Evolutionary conservation across 768 basidiomycete genomes (phyloP), one percentile per base, ranked within the genome.

Genomic region (Trametes maxima): DNA sequence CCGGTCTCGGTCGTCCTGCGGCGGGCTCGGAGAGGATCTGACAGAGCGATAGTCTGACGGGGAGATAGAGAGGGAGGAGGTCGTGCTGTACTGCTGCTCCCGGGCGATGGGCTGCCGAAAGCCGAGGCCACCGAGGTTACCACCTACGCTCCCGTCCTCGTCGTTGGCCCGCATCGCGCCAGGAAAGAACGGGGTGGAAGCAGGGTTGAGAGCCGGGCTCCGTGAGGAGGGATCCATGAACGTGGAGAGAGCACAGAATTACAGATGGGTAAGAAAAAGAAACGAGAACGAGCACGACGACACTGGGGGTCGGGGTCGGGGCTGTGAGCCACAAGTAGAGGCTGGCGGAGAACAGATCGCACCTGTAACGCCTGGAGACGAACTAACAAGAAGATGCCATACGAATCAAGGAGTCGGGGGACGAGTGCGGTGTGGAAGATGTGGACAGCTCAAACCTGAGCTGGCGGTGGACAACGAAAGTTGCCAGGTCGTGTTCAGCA

Each of bases 161-260:
- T 86, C 86, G 68, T 70, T 77, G 66, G 78, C 70, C 65, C 85
- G 85, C 67, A 84, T 68, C 69, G 79, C 82, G 56, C 88, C 88
- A 63, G 91, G 91, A 73, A 91, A 91, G 82, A 93, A 93, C 52
- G 91, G 91, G 72, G 86, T 86, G 60, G 90, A 93, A 63, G 89
- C 81, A 65, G 91, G 90, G 75, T 92, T 92, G 68, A 92, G 78
- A 61, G 88, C 81, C 69, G 84, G 87, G 69, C 85, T 89, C 81
- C 85, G 86, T 64, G 88, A 86, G 87, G 91, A 89, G 71, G 75
- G 77, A 71, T 70, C 69, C 71, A 72, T 72, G 59, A 45, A 54
- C 40, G 48, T 0, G 35, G 49, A 46, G 48, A 54, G 56, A 35
- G 25, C 50, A 57, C 48, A 53, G 62, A 37, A 56, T 59, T 63